These are phyloP conservation scores for Globisporangium emineosum DNA, from an alignment of 352 stramenopile genomes.

Conservation along the genomic window DNA sequence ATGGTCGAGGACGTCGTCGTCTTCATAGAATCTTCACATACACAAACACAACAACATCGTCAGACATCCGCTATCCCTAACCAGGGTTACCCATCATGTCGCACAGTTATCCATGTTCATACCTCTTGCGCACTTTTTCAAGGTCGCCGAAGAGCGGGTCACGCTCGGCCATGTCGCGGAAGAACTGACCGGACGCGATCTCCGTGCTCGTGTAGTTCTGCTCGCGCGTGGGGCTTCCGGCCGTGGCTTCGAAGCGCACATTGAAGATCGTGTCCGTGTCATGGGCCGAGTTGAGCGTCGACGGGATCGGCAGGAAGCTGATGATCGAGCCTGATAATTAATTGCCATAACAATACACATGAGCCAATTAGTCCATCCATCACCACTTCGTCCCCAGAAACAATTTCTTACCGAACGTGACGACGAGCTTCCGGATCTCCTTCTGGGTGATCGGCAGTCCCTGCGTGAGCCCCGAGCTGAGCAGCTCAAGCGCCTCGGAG, in stretches of 20 bases:
- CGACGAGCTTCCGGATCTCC: slow-evolving; percentile 67
- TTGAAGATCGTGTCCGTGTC: slow-evolving; percentile 57
- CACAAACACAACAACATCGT: background rate
- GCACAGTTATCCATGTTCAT: slow-evolving; percentile 1
- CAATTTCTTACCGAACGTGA: slow-evolving; percentile 52
- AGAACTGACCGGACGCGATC: slow-evolving; percentile 63
- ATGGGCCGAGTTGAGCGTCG: slow-evolving; percentile 38
- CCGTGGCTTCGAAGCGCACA: slow-evolving; percentile 32
- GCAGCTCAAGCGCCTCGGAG: slow-evolving; percentile 61
- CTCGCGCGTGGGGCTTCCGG: slow-evolving; percentile 20
- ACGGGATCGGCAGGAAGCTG: slow-evolving; percentile 69
- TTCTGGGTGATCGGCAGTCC: slow-evolving; percentile 61
- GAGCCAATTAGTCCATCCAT: background rate
- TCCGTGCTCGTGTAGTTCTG: slow-evolving; percentile 65
- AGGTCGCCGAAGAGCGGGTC: slow-evolving; percentile 70
- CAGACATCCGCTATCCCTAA: background rate
- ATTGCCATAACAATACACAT: background rate
- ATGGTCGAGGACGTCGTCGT: slow-evolving; percentile 63
- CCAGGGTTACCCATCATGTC: background rate
- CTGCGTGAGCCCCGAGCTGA: slow-evolving; percentile 60
- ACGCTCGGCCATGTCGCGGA: slow-evolving; percentile 58
- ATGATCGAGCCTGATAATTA: slow-evolving; percentile 50
- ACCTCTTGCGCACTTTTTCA: slow-evolving; percentile 47
- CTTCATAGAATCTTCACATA: slow-evolving; percentile 48
- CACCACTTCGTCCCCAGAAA: background rate